phyloP scores from a whole-genome alignment of 148 eudicot species.

The Tetragonia tetragonoides region DNA sequence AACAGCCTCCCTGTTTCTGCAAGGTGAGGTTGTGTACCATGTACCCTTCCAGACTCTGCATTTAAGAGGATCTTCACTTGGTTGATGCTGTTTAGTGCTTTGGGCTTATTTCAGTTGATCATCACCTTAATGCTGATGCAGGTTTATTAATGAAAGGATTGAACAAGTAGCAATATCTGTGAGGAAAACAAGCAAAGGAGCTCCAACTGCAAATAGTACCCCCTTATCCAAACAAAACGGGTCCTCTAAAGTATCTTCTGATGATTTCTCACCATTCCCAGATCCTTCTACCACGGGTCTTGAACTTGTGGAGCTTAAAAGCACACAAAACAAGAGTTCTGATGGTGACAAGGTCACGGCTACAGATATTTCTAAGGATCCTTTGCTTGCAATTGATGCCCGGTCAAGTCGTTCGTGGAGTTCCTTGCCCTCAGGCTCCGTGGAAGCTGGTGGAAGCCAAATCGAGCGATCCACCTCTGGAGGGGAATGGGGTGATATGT shows the following conservation, averaged over 20 bases:
- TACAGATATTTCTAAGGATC: constrained; percentile 59
- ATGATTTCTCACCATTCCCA: constrained; percentile 51
- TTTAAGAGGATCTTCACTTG: not conserved
- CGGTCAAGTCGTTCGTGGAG: constrained; percentile 77
- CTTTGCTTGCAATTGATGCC: constrained; percentile 76
- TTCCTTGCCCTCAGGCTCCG: constrained; percentile 45
- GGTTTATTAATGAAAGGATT: constrained; percentile 97
- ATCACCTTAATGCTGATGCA: constrained; percentile 30
- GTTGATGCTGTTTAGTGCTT: constrained; percentile 2
- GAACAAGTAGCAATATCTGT: constrained; percentile 61
- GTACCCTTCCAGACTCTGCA: not conserved
- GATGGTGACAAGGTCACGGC: constrained; percentile 34
- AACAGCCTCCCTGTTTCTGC: not conserved
- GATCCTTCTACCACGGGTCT: constrained; percentile 87
- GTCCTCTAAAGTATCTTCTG: constrained; percentile 46
- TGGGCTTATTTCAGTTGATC: not conserved
- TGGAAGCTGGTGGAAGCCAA: constrained; percentile 34
- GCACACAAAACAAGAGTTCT: constrained; percentile 38
- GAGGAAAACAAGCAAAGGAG: constrained; percentile 56
- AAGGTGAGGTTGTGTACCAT: not conserved
- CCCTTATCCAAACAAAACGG: constrained; percentile 41
- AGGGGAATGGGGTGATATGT: constrained; percentile 74
- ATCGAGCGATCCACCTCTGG: constrained; percentile 57
- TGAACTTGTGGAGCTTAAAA: constrained; percentile 76
- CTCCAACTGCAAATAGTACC: constrained; percentile 28